Conservation (phyloP, 2,329 filamentous ascomycete genomes). For the Fusarium chaquense region DNA sequence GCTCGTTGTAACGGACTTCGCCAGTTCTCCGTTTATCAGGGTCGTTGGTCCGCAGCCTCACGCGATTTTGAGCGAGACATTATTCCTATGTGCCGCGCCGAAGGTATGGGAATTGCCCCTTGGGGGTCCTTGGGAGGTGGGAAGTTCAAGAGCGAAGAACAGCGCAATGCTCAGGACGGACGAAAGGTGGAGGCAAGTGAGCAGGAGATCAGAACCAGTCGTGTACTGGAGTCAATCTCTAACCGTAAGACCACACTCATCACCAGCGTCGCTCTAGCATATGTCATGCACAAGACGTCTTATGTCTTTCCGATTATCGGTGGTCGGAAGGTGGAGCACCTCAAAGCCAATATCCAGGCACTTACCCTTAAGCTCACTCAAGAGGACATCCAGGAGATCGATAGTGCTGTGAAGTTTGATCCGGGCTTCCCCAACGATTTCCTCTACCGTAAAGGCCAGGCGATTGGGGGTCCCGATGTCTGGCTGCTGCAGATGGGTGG, state of each 20-base stretch:
- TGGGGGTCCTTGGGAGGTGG: constrained; percentile 69
- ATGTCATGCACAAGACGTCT: constrained; percentile 77
- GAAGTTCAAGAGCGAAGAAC: constrained; percentile 57
- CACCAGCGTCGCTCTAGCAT: constrained; percentile 72
- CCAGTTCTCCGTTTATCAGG: constrained; percentile 69
- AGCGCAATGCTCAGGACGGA: constrained; percentile 52
- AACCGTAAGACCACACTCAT: constrained; percentile 57
- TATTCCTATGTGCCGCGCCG: constrained; percentile 58
- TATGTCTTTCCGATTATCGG: constrained; percentile 81
- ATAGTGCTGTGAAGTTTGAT: constrained; percentile 71
- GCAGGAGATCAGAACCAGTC: constrained; percentile 64
- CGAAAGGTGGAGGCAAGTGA: constrained; percentile 59
- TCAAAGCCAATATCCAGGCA: constrained; percentile 77
- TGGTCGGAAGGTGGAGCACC: constrained; percentile 75
- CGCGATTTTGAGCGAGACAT: constrained; percentile 59
- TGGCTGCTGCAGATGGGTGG: constrained; percentile 62
- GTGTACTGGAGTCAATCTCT: constrained; percentile 63
- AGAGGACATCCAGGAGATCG: constrained; percentile 75
- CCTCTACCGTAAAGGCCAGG: constrained; percentile 58
- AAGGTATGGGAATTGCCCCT: constrained; percentile 66
- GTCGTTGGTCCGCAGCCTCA: constrained; percentile 55
- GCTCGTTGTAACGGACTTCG: constrained; percentile 77
- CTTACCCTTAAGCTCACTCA: constrained; percentile 69
- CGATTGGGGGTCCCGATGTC: constrained; percentile 56
- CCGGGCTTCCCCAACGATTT: constrained; percentile 75